Conservation (phyloP, 2,329 filamentous ascomycete genomes). For the Claviceps lovelessii region DNA sequence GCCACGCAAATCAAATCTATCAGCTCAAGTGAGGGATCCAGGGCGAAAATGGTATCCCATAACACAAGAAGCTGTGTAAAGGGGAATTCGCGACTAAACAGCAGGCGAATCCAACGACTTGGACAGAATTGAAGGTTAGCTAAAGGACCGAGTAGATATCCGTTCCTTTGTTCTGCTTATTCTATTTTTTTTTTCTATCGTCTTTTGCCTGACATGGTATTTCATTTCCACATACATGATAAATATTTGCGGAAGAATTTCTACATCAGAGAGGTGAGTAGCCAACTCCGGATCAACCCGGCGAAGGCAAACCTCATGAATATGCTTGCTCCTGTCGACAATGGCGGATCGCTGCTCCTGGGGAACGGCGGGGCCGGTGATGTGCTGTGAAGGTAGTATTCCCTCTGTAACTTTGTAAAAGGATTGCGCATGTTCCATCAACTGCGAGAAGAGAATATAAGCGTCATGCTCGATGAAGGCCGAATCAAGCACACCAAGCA, state of each 20-base stretch:
- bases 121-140: not conserved
- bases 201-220: not conserved
- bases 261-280: constrained; percentile 64
- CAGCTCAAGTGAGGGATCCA: constrained; percentile 65
- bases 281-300: constrained; percentile 74
- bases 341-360: constrained; percentile 41
- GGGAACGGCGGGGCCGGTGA: constrained; percentile 10
- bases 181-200: too few relatives aligned
- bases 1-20: constrained; percentile 85
- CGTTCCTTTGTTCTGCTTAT: not conserved
- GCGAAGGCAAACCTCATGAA: constrained; percentile 69
- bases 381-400: constrained; percentile 2
- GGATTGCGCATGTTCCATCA: constrained; percentile 76
- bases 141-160: not conserved
- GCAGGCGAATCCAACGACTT: constrained; percentile 81
- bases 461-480: constrained; percentile 78
- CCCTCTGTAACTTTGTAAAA: constrained; percentile 60
- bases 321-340: constrained; percentile 69
- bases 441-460: constrained; percentile 66
- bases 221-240: constrained; percentile 50
- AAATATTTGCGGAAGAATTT: constrained; percentile 93
- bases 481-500: constrained; percentile 55
- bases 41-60: constrained; percentile 84
- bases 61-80: constrained; percentile 71
- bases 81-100: constrained; percentile 87